Conservation (phyloP, 2,329 filamentous ascomycete species). For the Colletotrichum sp. region DNA sequence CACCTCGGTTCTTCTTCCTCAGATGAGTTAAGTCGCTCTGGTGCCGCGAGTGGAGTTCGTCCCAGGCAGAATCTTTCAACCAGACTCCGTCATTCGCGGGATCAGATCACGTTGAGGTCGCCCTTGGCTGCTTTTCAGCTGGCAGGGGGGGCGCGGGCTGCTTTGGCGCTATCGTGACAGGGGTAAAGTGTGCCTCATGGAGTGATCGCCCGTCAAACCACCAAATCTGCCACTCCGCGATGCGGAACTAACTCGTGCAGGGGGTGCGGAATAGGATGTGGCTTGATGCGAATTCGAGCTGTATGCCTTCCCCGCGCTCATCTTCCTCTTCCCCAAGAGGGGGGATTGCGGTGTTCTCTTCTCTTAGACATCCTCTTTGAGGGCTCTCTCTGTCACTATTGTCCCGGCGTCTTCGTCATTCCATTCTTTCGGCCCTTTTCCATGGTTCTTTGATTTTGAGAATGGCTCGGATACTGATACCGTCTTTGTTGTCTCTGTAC, state of each 20-base stretch:
- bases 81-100: not conserved
- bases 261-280: not conserved
- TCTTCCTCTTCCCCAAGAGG: not conserved
- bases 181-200: not conserved
- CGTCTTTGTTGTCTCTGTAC: not conserved
- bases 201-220: slow-evolving; percentile 7
- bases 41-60: not conserved
- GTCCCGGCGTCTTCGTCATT: not conserved
- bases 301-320: not conserved
- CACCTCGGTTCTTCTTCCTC: not conserved
- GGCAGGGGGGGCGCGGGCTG: not conserved
- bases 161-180: slow-evolving; percentile 4
- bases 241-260: not conserved
- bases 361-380: not conserved
- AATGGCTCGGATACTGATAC: not conserved
- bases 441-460: not conserved
- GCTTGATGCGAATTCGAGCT: not conserved
- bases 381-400: not conserved
- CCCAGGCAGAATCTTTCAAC: not conserved
- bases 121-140: not conserved
- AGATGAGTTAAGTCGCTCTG: not conserved
- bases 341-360: not conserved
- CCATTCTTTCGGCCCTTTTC: not conserved
- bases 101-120: not conserved
- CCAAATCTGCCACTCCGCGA: not conserved